These are phyloP conservation scores for Cyberlindnera mycetangii DNA, from an alignment of 805 yeast species.

Conservation along the genomic window DNA sequence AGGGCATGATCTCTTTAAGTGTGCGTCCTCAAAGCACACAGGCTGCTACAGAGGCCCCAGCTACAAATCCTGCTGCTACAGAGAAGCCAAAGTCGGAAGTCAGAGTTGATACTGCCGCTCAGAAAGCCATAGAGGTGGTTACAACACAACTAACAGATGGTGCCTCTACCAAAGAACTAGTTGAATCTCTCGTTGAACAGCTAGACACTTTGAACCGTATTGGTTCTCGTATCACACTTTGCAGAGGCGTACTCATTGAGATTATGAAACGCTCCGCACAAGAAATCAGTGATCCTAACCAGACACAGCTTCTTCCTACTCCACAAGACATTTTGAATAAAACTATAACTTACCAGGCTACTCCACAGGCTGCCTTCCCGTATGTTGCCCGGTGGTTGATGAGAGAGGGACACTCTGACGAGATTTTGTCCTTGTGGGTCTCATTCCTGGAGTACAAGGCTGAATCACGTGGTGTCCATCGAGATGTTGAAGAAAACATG, in stretches of 20 bases:
- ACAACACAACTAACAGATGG: neutral
- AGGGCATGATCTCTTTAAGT: neutral
- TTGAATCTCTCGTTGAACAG: conserved; percentile 4
- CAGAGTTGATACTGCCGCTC: conserved; percentile 1
- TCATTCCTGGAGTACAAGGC: conserved; percentile 21
- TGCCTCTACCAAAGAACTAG: conserved; percentile 7
- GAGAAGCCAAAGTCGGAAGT: neutral
- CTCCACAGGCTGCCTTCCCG: conserved; percentile 16
- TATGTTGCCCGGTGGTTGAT: conserved; percentile 15
- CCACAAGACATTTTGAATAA: conserved; percentile 23
- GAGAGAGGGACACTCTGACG: conserved; percentile 14
- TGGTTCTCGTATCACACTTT: neutral
- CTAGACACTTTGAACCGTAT: conserved; percentile 2
- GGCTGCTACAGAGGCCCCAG: neutral
- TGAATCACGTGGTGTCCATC: conserved; percentile 7
- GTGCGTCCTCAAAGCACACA: neutral
- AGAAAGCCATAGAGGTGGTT: conserved; percentile 3
- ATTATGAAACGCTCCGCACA: conserved; percentile 16
- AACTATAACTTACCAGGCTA: conserved; percentile 15
- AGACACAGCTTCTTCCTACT: conserved; percentile 17
- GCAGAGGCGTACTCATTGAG: neutral
- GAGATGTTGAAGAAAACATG: neutral
- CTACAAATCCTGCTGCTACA: neutral
- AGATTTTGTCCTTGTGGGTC: conserved; percentile 24
- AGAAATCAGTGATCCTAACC: conserved; percentile 18